Percentiles rank a stretch among this genome's conserved stretches.
Conservation (phyloP, 495 filamentous ascomycete genomes). For the Talaromyces adpressus region DNA sequence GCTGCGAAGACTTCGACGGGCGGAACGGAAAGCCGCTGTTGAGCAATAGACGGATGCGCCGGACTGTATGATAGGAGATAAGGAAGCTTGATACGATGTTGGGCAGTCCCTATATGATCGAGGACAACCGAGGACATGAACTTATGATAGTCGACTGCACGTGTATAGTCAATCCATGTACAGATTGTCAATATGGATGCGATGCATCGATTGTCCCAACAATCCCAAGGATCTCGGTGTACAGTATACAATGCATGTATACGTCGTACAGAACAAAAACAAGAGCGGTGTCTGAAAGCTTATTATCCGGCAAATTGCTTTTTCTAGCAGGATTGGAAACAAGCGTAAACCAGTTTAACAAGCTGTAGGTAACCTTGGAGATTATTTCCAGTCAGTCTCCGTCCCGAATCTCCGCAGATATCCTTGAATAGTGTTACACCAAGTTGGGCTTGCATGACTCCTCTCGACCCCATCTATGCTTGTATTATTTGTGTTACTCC, state of each 20-base stretch:
- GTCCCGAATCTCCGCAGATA: background rate
- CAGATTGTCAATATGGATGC: background rate
- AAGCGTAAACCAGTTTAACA: background rate
- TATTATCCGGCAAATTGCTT: background rate
- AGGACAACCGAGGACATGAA: background rate
- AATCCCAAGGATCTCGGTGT: background rate
- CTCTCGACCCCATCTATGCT: too few relatives aligned
- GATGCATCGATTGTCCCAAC: background rate
- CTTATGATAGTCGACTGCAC: background rate
- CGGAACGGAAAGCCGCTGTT: slow-evolving; percentile 26
- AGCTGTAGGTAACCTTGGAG: background rate
- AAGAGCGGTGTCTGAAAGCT: background rate
- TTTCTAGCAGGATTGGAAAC: too few relatives aligned
- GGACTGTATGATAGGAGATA: background rate
- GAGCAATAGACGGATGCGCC: background rate
- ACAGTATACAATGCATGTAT: background rate
- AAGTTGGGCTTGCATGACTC: background rate
- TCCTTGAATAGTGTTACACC: background rate
- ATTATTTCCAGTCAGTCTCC: background rate
- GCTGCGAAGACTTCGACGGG: slow-evolving; percentile 50
- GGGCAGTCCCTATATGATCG: background rate
- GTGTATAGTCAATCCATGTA: background rate
- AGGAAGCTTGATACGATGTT: background rate
- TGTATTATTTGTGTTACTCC: too few relatives aligned
- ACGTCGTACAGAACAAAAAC: background rate